phyloP scores from a whole-genome alignment of 2,329 filamentous ascomycete species.

The Arachnopeziza araneosa region DNA sequence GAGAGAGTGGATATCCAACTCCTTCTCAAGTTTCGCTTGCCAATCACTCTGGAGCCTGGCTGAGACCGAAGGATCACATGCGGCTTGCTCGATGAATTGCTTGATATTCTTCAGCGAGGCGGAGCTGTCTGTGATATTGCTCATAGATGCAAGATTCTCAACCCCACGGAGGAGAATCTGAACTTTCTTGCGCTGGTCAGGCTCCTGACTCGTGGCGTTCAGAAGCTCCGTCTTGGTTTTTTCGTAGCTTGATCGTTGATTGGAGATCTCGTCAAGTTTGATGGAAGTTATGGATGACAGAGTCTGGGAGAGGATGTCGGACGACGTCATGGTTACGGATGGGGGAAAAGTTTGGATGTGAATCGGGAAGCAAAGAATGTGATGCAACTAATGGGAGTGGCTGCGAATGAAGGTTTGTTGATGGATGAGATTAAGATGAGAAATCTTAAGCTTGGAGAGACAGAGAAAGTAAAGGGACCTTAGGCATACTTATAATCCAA shows the following conservation, averaged over 20 bases:
- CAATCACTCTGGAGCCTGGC: slow-evolving; percentile 38
- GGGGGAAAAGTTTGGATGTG: not conserved
- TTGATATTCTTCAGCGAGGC: slow-evolving; percentile 35
- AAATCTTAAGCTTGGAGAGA: not conserved
- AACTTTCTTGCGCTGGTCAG: slow-evolving; percentile 30
- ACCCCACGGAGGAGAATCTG: slow-evolving; percentile 33
- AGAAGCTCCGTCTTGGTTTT: slow-evolving; percentile 39
- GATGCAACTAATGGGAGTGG: not conserved
- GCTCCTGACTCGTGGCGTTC: slow-evolving; percentile 25
- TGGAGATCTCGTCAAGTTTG: slow-evolving; percentile 49
- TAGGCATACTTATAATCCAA: not conserved
- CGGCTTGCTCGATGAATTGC: slow-evolving; percentile 46
- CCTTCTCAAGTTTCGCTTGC: slow-evolving; percentile 40
- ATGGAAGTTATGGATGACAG: slow-evolving; percentile 49
- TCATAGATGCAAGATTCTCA: slow-evolving; percentile 31
- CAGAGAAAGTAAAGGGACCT: not conserved
- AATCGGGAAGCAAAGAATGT: not conserved
- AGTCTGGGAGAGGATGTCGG: slow-evolving; percentile 42
- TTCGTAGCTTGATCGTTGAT: slow-evolving; percentile 44
- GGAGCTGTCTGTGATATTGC: slow-evolving; percentile 17
- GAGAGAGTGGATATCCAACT: slow-evolving; percentile 41
- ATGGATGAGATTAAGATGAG: not conserved
- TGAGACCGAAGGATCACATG: slow-evolving; percentile 47
- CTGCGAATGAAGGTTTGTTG: not conserved
- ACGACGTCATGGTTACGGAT: slow-evolving; percentile 29